Evolutionary conservation across 2,329 filamentous ascomycete species (phyloP).

Genomic region (Talaromyces albobiverticillius): DNA sequence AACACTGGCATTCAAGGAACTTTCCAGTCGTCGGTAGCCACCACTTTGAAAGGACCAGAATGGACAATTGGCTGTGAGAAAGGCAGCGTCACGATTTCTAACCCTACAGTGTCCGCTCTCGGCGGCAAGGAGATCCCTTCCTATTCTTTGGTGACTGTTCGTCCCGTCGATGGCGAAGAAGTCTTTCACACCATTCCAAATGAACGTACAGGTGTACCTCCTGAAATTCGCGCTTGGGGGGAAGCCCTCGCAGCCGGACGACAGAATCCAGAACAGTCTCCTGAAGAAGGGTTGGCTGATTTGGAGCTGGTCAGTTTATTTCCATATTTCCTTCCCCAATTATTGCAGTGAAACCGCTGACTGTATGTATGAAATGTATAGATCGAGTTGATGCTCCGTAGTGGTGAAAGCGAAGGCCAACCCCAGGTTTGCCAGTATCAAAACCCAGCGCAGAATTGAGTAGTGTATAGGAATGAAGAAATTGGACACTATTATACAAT

Average conservation of each 20-base stretch:
- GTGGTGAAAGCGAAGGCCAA: slow-evolving; percentile 4
- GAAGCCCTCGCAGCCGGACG: slow-evolving; percentile 15
- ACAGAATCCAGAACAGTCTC: slow-evolving; percentile 34
- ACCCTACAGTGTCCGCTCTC: slow-evolving; percentile 22
- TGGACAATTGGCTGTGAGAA: slow-evolving; percentile 53
- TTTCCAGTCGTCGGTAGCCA: slow-evolving; percentile 51
- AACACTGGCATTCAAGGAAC: slow-evolving; percentile 49
- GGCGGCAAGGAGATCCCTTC: background rate
- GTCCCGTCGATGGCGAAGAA: slow-evolving; percentile 22
- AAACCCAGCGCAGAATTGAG: background rate
- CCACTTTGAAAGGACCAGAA: slow-evolving; percentile 47
- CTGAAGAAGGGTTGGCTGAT: slow-evolving; percentile 54
- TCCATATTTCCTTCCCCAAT: too few relatives aligned
- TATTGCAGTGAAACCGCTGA: too few relatives aligned
- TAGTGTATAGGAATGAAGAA: too few relatives aligned
- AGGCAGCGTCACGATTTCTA: slow-evolving; percentile 47
- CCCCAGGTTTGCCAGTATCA: slow-evolving; percentile 6
- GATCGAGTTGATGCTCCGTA: slow-evolving; percentile 13
- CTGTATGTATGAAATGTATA: too few relatives aligned
- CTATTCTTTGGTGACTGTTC: slow-evolving; percentile 24
- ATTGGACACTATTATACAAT: too few relatives aligned
- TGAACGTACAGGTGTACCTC: slow-evolving; percentile 50
- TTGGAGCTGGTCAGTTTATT: slow-evolving; percentile 38
- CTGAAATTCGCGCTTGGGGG: slow-evolving; percentile 47
- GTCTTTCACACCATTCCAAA: slow-evolving; percentile 44